Evolutionary conservation across 371 early-diverging fungal genomes (phyloP).

Genomic region (Mucor circinelloides): DNA sequence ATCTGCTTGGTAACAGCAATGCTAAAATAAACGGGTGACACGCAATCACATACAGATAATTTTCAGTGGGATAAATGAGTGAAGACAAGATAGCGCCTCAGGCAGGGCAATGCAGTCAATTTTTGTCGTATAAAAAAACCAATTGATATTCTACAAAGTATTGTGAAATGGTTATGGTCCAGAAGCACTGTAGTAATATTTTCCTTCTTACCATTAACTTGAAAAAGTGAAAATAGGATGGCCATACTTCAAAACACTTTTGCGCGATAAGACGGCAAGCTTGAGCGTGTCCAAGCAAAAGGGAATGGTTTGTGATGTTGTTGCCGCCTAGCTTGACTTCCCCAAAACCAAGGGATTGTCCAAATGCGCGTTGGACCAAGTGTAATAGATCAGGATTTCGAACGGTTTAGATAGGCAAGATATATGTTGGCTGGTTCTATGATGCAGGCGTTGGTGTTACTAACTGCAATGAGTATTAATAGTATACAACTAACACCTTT

Average conservation of each 20-base stretch:
- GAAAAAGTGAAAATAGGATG: too few relatives aligned
- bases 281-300: conserved; percentile 31
- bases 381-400: too few relatives aligned
- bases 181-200: too few relatives aligned
- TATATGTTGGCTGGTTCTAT: too few relatives aligned
- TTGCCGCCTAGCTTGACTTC: conserved; percentile 35
- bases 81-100: conserved; percentile 7
- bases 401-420: too few relatives aligned
- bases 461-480: too few relatives aligned
- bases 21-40: background rate
- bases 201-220: too few relatives aligned
- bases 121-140: conserved; percentile 36
- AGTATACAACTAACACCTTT: too few relatives aligned
- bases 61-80: conserved; percentile 13
- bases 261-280: conserved; percentile 28
- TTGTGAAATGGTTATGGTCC: too few relatives aligned
- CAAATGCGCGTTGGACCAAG: conserved; percentile 33
- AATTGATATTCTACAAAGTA: too few relatives aligned
- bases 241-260: too few relatives aligned
- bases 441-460: too few relatives aligned
- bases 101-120: conserved; percentile 28
- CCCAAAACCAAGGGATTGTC: conserved; percentile 29
- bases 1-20: conserved; percentile 11
- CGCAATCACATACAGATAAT: conserved; percentile 4
- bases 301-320: conserved; percentile 31